Conservation (phyloP, 2,329 filamentous ascomycete species). For the Hymenoscyphus infarciens region DNA sequence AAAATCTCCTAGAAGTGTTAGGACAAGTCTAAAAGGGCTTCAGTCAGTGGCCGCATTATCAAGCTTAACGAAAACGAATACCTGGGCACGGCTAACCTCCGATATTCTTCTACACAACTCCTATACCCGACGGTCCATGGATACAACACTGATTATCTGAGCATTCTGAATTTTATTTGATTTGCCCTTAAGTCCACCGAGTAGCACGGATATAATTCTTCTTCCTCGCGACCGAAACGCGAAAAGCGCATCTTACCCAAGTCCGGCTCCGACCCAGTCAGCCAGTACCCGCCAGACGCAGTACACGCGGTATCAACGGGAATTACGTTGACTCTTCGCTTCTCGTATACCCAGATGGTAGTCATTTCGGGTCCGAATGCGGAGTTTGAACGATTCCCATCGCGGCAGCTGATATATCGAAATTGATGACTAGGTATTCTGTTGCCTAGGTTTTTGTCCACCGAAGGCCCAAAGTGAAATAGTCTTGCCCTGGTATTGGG, state of each 20-base stretch:
- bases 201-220: background rate
- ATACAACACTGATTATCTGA: background rate
- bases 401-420: background rate
- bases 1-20: too few species aligned
- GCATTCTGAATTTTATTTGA: background rate
- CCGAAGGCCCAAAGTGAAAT: background rate
- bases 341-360: background rate
- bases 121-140: background rate
- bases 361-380: background rate
- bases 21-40: too few species aligned
- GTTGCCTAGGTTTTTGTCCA: background rate
- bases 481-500: background rate
- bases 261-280: background rate
- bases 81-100: background rate
- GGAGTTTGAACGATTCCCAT: background rate
- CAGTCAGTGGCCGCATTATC: background rate
- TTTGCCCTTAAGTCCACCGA: background rate
- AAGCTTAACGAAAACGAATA: background rate
- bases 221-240: background rate
- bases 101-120: background rate
- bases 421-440: conserved; percentile 1
- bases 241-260: background rate
- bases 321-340: background rate
- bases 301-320: background rate
- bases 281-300: background rate